Conservation (phyloP, 192 early-diverging fungal species). For the Coemansia umbellata region DNA sequence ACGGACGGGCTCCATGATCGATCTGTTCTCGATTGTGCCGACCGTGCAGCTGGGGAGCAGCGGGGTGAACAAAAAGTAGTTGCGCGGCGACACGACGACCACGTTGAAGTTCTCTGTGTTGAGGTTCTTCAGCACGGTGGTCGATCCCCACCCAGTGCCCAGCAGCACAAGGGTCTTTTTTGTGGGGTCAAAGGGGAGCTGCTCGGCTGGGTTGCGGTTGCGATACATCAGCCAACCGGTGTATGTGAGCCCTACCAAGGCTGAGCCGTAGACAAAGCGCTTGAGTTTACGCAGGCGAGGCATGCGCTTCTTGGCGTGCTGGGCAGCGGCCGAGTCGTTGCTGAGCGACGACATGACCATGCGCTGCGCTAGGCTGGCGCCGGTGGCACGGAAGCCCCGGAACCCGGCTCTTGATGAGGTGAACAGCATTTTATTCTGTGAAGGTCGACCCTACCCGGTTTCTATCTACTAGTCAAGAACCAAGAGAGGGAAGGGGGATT, state of each 20-base stretch:
- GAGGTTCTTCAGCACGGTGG: conserved; percentile 64
- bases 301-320: conserved; percentile 11
- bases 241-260: conserved; percentile 21
- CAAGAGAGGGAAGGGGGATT: too few relatives aligned
- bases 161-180: conserved; percentile 43
- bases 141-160: conserved; percentile 45
- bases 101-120: conserved; percentile 81
- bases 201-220: conserved; percentile 41
- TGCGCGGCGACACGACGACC: conserved; percentile 71
- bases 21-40: conserved; percentile 84
- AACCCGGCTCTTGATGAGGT: too few relatives aligned
- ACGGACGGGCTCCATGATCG: conserved; percentile 83
- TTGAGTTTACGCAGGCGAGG: conserved; percentile 36
- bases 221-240: conserved; percentile 49
- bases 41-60: conserved; percentile 72
- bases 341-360: conserved; percentile 35
- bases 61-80: conserved; percentile 84
- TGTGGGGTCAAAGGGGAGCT: conserved; percentile 39
- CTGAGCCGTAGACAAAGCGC: conserved; percentile 28
- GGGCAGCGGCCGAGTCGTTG: conserved; percentile 4
- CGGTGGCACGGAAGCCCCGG: conserved; percentile 19
- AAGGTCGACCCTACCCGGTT: too few relatives aligned
- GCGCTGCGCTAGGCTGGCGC: conserved; percentile 22
- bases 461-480: too few relatives aligned
- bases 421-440: too few relatives aligned